Conservation (phyloP, 345 rosid genomes). For the Acer yangbiense region DNA sequence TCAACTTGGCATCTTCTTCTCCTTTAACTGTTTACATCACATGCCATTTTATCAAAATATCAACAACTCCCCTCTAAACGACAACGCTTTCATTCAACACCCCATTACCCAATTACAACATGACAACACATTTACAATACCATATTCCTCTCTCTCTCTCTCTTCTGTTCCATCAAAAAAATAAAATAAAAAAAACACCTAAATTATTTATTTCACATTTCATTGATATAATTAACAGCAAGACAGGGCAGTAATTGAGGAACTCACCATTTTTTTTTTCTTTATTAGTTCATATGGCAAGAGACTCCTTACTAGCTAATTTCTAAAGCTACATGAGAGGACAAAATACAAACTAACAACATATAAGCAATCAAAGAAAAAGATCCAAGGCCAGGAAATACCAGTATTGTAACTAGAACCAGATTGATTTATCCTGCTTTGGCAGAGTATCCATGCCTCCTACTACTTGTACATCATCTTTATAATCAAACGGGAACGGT, state of each 20-base stretch:
- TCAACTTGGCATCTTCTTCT: slow-evolving; percentile 15
- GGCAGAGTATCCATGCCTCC: slow-evolving; percentile 49
- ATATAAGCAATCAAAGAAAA: neutral
- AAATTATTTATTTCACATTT: slow-evolving; percentile 41
- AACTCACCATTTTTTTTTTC: neutral
- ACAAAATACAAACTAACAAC: slow-evolving; percentile 13
- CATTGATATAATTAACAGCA: slow-evolving; percentile 19
- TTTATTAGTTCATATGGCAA: slow-evolving; percentile 23
- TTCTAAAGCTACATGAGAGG: slow-evolving; percentile 25
- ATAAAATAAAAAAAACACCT: neutral
- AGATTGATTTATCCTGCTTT: slow-evolving; percentile 69
- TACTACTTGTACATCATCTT: slow-evolving; percentile 63
- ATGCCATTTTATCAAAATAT: slow-evolving; percentile 9
- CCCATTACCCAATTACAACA: too few relatives aligned
- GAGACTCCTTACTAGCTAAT: slow-evolving; percentile 12
- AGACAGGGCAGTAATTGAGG: neutral
- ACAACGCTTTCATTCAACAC: slow-evolving; percentile 13
- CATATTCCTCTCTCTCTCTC: too few relatives aligned
- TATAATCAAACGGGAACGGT: slow-evolving; percentile 70
- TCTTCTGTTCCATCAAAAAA: too few relatives aligned
- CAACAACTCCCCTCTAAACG: slow-evolving; percentile 24
- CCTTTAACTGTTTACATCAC: slow-evolving; percentile 3
- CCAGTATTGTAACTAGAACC: slow-evolving; percentile 45
- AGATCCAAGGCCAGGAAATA: too few relatives aligned
- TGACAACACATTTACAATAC: too few relatives aligned